Evolutionary conservation across 805 yeast species (phyloP), one percentile per base, ranked within the genome.

Genomic region (Candida broadrunensis): DNA sequence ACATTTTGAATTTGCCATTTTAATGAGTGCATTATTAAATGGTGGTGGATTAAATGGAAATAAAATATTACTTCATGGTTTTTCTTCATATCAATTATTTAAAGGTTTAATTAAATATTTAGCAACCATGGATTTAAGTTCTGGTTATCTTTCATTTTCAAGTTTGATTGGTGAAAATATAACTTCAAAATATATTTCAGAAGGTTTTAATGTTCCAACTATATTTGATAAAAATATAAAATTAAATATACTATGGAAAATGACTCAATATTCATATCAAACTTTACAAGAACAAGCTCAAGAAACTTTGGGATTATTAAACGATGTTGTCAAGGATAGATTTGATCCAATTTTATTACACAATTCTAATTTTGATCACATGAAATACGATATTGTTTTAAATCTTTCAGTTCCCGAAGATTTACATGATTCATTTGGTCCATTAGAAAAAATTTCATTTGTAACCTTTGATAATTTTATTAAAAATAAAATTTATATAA

Each of bases 71-170:
- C 61, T 89, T 29, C 84, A 83, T 51, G 99, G 98, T 0, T 91
- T 85, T 60, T 88, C 96, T 3, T 84, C 95, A 17, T 93, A 89
- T 58, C 99, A 93, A 65, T 68, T 93, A 38, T 93, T 93, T 71
- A 90, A 88, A 58, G 97, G 95, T 57, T 81, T 87, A 1, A 73
- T 93, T 42, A 80, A 81, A 52, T 90, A 85, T 55, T 58, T 91
- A 45, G 95, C 97, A 2, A 78, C 86, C 2, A 81, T 83, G 73
- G 95, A 89, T 60, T 62, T 90, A 36, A 67, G 75, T 39, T 55
- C 68, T 8, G 93, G 91, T 1, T 81, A 85, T 52, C 62, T 86
- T 33, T 82, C 86, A 21, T 84, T 86, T 55, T 71, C 78, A 43
- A 80, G 87, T 4, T 54, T 67, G 19, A 60, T 75, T 39, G 81